Evolutionary conservation across 257 asterid genomes (phyloP).

Genomic region (Solanum peruvianum): DNA sequence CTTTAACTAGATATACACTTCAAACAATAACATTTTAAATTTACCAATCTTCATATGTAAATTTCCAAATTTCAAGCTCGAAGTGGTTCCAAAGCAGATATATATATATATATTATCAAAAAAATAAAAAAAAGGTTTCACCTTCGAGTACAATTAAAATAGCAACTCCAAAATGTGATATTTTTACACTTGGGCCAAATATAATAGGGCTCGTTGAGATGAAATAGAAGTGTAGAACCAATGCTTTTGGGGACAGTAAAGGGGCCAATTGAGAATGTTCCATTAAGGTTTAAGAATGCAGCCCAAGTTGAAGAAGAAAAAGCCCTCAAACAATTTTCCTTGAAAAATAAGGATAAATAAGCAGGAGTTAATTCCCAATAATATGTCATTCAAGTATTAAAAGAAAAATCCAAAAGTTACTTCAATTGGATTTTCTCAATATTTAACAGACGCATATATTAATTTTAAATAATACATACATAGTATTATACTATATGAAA

Average conservation of each 20-base stretch:
- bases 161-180: background rate
- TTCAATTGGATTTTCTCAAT: background rate
- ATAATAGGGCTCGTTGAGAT: background rate
- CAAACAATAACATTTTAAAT: background rate
- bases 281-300: background rate
- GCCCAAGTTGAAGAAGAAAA: background rate
- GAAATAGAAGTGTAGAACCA: background rate
- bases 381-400: background rate
- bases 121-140: background rate
- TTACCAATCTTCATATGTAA: background rate
- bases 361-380: background rate
- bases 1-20: background rate
- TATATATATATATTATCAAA: background rate
- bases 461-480: background rate
- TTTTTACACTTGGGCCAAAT: background rate
- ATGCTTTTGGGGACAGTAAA: background rate
- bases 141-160: background rate
- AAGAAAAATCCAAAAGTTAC: background rate
- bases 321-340: background rate
- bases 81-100: background rate
- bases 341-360: background rate
- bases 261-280: background rate
- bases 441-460: background rate
- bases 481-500: background rate
- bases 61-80: background rate